These are phyloP conservation scores for Rhododendron williamsianum DNA, from an alignment of 148 eudicot species.

Conservation along the genomic window DNA sequence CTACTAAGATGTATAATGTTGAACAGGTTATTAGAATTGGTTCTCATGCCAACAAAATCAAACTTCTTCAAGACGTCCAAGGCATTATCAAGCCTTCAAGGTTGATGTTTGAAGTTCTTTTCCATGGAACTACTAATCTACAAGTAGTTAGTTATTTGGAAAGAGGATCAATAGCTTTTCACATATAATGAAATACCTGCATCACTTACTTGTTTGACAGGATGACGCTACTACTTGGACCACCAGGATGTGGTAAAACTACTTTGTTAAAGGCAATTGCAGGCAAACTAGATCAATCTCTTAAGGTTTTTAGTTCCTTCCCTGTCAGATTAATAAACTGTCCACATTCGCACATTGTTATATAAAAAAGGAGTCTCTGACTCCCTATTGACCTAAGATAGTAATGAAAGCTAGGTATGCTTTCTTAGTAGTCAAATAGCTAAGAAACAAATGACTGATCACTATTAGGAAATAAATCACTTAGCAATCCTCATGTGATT, in stretches of 20 bases:
- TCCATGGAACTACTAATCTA: background rate
- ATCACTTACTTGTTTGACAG: constrained; percentile 19
- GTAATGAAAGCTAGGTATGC: no score
- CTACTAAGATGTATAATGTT: background rate
- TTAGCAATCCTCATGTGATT: background rate
- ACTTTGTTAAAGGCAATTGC: constrained; percentile 65
- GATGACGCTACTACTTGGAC: constrained; percentile 74
- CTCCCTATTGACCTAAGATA: no score
- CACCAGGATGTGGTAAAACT: constrained; percentile 86
- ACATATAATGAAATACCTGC: background rate
- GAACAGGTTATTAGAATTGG: background rate
- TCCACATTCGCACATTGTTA: background rate
- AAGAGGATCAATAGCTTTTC: background rate
- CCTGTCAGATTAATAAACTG: background rate
- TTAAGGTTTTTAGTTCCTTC: constrained; percentile 32
- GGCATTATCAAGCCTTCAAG: constrained; percentile 76
- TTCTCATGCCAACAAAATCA: constrained; percentile 20
- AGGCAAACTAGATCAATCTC: constrained; percentile 57
- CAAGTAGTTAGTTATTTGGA: background rate
- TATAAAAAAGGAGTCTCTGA: no score
- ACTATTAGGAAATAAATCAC: no score
- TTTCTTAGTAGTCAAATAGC: background rate
- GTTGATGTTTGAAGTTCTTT: constrained; percentile 16
- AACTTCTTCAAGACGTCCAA: constrained; percentile 53
- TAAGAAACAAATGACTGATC: no score